Evolutionary conservation across 2,329 filamentous ascomycete genomes (phyloP), one percentile per base, ranked within the genome.

Genomic region (Graphilbum ipis-grandicollis): DNA sequence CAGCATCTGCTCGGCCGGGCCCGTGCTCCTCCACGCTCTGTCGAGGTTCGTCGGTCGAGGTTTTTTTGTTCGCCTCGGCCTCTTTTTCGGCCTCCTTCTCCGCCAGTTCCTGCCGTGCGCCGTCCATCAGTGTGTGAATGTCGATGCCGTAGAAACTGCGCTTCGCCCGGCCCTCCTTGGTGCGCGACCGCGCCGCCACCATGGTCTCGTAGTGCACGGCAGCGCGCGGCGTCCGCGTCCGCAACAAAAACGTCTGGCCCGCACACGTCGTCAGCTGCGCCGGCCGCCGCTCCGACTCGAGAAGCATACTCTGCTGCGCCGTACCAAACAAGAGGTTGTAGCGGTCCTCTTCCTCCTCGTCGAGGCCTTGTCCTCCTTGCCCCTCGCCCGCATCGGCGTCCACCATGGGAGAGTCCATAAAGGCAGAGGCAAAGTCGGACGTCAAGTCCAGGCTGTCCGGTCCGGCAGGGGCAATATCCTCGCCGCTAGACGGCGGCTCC

Each of bases 131-230:
- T 38, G 74, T 65, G 54, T 94, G 85, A 25, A 98, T 90, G 33
- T 93, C 79, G 44, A 98, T 79, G 9, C 90, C 90, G 52, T 93
- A 98, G 56, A 86, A 96, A 47, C 76, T 78, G 47, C 72, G 72
- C 48, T 71, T 72, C 3, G 80, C 80, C 40, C 74, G 66, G 2
- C 79, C 77, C 39, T 77, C 69, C 43, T 71, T 74, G 1, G 68
- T 74, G 38, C 59, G 70, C 5, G 79, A 82, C 35, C 79, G 65
- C 10, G 72, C 67, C 18, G 78, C 77, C 3, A 81, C 69, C 46
- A 84, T 66, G 29, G 68, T 60, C 48, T 81, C 73, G 48, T 79
- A 83, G 0, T 77, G 62, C 1, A 68, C 51, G 1, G 57, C 51
- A 1, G 55, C 53, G 1, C 54, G 52, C 8, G 57, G 50, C 37